Conservation (phyloP, 169 alveolate genomes). For the Plasmodium inui region DNA sequence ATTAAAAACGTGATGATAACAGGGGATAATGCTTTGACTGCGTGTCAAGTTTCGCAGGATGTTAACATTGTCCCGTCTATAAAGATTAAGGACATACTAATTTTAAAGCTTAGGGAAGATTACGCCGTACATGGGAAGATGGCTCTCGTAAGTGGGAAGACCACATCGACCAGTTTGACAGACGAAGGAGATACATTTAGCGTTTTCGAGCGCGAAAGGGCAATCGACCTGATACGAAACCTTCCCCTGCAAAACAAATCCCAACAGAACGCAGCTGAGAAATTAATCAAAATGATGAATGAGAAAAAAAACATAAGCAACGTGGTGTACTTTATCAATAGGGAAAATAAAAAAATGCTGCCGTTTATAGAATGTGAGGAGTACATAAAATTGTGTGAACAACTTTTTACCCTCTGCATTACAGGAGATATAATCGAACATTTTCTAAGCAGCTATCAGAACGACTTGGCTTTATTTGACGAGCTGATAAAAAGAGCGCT, state of each 20-base stretch:
- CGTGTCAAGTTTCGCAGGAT: constrained; percentile 95
- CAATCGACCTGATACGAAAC: background rate
- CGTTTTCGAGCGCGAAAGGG: background rate
- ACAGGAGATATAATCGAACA: constrained; percentile 82
- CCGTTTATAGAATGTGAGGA: constrained; percentile 69
- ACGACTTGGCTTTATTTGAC: constrained; percentile 24
- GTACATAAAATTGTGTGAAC: constrained; percentile 9
- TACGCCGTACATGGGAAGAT: constrained; percentile 48
- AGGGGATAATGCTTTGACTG: constrained; percentile 98
- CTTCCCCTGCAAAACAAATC: background rate
- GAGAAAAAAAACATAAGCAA: background rate
- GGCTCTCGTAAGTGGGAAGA: constrained; percentile 10
- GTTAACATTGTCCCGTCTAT: constrained; percentile 76
- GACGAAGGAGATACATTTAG: background rate
- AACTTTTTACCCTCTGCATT: constrained; percentile 65
- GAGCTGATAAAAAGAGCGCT: constrained; percentile 38
- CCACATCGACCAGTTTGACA: background rate
- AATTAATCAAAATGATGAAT: constrained; percentile 8
- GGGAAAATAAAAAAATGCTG: constrained; percentile 73
- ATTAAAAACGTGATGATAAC: constrained; percentile 95
- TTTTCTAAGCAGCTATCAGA: constrained; percentile 73
- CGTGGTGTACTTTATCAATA: constrained; percentile 30
- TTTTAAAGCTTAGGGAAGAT: constrained; percentile 81
- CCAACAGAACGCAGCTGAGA: background rate
- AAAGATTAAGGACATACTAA: constrained; percentile 41